Conservation (phyloP, 768 basidiomycete genomes). For the Tricholoma matsutake region DNA sequence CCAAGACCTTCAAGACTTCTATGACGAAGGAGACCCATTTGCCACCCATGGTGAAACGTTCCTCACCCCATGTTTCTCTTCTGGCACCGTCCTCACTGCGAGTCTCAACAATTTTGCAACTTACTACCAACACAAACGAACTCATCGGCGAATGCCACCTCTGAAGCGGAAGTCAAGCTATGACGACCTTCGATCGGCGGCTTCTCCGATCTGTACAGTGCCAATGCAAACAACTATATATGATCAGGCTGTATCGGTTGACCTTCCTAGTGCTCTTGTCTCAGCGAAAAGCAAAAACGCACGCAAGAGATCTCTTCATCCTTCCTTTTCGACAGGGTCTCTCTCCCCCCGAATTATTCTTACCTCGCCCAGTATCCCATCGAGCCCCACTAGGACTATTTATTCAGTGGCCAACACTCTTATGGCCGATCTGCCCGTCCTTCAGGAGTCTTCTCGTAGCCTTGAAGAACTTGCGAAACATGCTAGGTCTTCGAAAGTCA, state of each 20-base stretch:
- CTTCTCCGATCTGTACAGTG: slow-evolving; percentile 3
- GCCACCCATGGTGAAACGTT: slow-evolving; percentile 15
- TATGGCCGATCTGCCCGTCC: background rate
- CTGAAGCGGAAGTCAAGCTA: slow-evolving; percentile 7
- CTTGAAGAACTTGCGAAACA: background rate
- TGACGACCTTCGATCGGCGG: background rate
- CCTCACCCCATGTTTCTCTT: slow-evolving; percentile 2
- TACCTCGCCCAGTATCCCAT: slow-evolving; percentile 11
- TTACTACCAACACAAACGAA: slow-evolving; percentile 3
- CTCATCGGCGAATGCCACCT: slow-evolving; percentile 3
- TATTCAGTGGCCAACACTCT: background rate
- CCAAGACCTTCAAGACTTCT: slow-evolving; percentile 17
- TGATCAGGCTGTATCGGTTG: slow-evolving; percentile 4
- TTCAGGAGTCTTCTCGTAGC: background rate
- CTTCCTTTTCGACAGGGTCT: background rate
- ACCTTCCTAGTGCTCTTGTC: background rate
- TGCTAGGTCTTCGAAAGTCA: background rate
- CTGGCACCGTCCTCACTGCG: background rate
- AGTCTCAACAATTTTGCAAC: slow-evolving; percentile 13
- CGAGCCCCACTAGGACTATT: slow-evolving; percentile 1
- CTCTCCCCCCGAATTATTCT: slow-evolving; percentile 14
- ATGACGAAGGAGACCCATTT: slow-evolving; percentile 18
- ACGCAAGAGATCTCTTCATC: background rate
- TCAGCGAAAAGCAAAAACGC: slow-evolving; percentile 7
- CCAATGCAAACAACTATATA: slow-evolving; percentile 17